phyloP scores from a whole-genome alignment of 1,284 basidiomycete genomes.

The Malassezia japonica region DNA sequence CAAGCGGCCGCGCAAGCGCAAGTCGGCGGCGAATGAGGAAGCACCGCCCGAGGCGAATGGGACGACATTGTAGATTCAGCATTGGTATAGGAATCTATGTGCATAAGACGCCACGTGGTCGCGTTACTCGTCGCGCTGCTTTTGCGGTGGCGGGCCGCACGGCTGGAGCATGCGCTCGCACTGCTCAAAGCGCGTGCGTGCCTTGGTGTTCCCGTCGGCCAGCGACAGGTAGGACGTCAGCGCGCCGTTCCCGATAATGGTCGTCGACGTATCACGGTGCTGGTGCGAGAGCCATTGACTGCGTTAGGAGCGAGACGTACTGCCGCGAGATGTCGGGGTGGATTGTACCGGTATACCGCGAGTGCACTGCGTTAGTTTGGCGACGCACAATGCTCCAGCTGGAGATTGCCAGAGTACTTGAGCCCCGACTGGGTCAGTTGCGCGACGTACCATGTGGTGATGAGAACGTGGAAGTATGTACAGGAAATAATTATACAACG shows the following conservation, averaged over 20 bases:
- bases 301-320: conserved; percentile 22
- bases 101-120: neutral
- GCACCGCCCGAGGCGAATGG: neutral
- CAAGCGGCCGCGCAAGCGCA: conserved; percentile 11
- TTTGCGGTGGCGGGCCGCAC: conserved; percentile 89
- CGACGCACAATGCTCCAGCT: conserved; percentile 33
- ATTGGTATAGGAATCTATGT: conserved; percentile 2
- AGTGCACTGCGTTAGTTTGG: conserved; percentile 56
- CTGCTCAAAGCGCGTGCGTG: conserved; percentile 85
- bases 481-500: conserved; percentile 52
- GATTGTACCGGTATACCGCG: conserved; percentile 80
- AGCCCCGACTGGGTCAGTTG: conserved; percentile 14
- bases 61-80: neutral
- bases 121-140: conserved; percentile 49
- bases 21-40: neutral
- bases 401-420: conserved; percentile 21
- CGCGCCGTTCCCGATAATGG: conserved; percentile 81
- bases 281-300: conserved; percentile 98
- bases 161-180: conserved; percentile 95
- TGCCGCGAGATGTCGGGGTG: conserved; percentile 44
- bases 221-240: conserved; percentile 77
- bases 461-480: neutral
- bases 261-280: conserved; percentile 82
- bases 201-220: conserved; percentile 83
- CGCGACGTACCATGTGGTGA: conserved; percentile 11